Base-by-base conservation (phyloP, 345 rosid genomes). In the Eucalyptus regnans region DNA sequence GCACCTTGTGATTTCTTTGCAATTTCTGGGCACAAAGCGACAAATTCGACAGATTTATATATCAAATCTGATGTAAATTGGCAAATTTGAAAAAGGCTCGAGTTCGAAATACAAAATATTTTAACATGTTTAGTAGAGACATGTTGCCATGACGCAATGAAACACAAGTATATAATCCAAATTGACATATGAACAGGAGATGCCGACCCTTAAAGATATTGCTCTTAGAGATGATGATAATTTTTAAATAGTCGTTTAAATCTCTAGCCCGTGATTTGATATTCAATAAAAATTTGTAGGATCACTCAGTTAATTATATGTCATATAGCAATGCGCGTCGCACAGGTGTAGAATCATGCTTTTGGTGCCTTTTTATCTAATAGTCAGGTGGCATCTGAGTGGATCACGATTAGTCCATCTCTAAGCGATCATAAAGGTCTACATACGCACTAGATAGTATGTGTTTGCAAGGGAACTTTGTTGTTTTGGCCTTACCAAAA, bases 321-420 rank as follows among this genome's bases (percentile, higher is more conserved):
- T 68, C 4, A 16, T 1, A 11, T 16, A 68, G 43, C 80, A 15
- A 37, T 37, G 43, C 10, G 4, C 3, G 43, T 33, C 0, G 12
- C 23, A 33, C 44, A 17, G 31, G 23, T 1, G 10, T 16, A 68
- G 43, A 33, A 33, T 68, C 20, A 9, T 17, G 43, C 43, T 68
- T 68, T 33, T 4, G 80, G 80, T 17, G 80, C 43, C 23, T 8
- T 17, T 31, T 33, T 14, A 68, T 33, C 43, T 33, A 33, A 33
- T 33, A 33, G 44, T 68, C 12, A 68, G 80, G 12, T 17, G 80
- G 23, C 22, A 68, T 68, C 12, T 8, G 13, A 33, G 44, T 33
- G 7, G 17, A 33, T 68, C 23, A 14, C 44, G 23, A 68, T 33
- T 68, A 8, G 80, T 33, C 41, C 43, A 68, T 17, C 80, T 68